Base-by-base conservation (phyloP, 1,139 yeast genomes). In the Candida sp. region DNA sequence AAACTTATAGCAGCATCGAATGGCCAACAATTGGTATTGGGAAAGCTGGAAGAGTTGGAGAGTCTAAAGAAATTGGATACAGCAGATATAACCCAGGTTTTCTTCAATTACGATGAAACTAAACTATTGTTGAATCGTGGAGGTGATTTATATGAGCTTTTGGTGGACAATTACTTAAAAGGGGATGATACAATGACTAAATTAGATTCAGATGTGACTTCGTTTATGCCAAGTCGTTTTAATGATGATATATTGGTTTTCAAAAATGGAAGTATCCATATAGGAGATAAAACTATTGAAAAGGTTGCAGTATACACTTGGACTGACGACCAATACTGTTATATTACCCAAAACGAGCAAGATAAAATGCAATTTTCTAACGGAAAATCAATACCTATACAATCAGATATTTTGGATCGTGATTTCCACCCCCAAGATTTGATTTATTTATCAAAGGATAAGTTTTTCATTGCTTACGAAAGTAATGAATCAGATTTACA, bases 1-100 rank as follows among this genome's bases (percentile, higher is more conserved):
- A 54, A 57, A 5, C 44, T 57, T 22, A 60, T 63, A 46, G 75
- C 70, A 8, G 60, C 63, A 32, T 67, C 76, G n/a, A 63, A 70
- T 48, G 53, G 62, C n/a, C 43, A 49, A 4, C 33, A 43, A 30
- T 49, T 61, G 43, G 49, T 44, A 29, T 49, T 46, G 47, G 54
- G 42, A 19, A 34, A 36, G 32, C 45, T 42, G 11, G 45, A 41
- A 4, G 39, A 50, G 12, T 21, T 49, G 3, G 40, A 35, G 3
- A 25, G 44, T 1, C 33, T 45, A 9, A 46, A 40, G 4, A 33
- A 36, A 0, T 37, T 55, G 5, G 52, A 41, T 11, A 40, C 46
- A 9, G 36, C 40, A 35, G 41, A 37, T 44, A 52, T 58, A 2
- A 49, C 64, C 4, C 70, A 64, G 45, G 42, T 72, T 5, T 47